These are phyloP conservation scores for Candida maltosa DNA, from an alignment of 805 yeast species.

Conservation along the genomic window DNA sequence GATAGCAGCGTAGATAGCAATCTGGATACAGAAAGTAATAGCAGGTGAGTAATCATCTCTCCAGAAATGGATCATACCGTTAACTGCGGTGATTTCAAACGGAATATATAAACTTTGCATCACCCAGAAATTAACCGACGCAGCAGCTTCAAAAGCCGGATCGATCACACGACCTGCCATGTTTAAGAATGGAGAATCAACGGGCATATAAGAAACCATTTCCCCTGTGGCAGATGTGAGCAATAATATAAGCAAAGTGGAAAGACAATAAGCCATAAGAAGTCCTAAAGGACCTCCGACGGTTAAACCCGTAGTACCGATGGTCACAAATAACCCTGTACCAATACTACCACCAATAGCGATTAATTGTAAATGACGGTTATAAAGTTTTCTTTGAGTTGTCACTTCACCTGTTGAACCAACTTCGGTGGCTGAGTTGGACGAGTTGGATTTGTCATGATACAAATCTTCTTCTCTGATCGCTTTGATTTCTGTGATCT, in stretches of 20 bases:
- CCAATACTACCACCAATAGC: constrained; percentile 87
- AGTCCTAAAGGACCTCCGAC: constrained; percentile 35
- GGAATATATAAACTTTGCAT: constrained; percentile 47
- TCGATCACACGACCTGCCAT: constrained; percentile 38
- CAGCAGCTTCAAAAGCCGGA: constrained; percentile 33
- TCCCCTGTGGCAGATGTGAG: constrained; percentile 36
- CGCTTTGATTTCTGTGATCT: too few relatives aligned
- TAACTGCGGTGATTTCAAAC: constrained; percentile 46
- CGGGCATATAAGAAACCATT: constrained; percentile 35
- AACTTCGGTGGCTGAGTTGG: too few relatives aligned
- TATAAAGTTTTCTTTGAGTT: too few relatives aligned
- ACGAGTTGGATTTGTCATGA: too few relatives aligned
- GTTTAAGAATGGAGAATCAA: constrained; percentile 32
- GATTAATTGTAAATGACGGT: constrained; percentile 68
- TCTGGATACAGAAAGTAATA: constrained; percentile 41
- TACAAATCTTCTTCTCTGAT: too few relatives aligned
- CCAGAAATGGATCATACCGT: constrained; percentile 55
- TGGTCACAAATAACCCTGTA: constrained; percentile 58
- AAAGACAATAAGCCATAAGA: constrained; percentile 26
- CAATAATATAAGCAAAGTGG: constrained; percentile 29
- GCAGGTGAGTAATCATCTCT: constrained; percentile 47
- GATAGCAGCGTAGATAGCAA: constrained; percentile 35
- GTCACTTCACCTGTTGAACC: too few relatives aligned
- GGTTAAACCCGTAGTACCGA: constrained; percentile 27
- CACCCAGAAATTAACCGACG: constrained; percentile 34